phyloP scores from a whole-genome alignment of 352 stramenopile species.

The Phytophthora boehmeriae region DNA sequence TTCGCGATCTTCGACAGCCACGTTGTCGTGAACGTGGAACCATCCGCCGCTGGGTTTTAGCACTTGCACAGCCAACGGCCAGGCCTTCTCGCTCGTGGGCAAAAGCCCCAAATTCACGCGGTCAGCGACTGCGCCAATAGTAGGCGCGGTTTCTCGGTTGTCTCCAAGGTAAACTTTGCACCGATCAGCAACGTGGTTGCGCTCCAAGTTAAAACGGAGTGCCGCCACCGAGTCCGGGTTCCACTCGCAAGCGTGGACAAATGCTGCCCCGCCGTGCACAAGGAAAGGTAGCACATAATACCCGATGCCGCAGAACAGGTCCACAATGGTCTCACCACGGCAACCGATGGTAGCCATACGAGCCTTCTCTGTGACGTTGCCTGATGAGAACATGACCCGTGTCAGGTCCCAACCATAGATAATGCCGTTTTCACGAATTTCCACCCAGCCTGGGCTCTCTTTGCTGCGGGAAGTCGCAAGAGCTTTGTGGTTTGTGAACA shows the following conservation, averaged over 20 bases:
- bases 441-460: constrained; percentile 69
- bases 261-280: constrained; percentile 86
- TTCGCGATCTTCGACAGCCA: constrained; percentile 83
- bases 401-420: constrained; percentile 95
- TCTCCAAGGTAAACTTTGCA: constrained; percentile 90
- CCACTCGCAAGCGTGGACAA: constrained; percentile 96
- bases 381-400: constrained; percentile 97
- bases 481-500: constrained; percentile 59
- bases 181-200: constrained; percentile 89
- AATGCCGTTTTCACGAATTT: constrained; percentile 94
- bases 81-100: constrained; percentile 94
- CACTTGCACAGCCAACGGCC: constrained; percentile 91
- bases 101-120: constrained; percentile 95
- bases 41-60: constrained; percentile 90
- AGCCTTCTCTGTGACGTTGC: constrained; percentile 97
- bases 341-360: constrained; percentile 91
- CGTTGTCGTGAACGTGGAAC: constrained; percentile 97
- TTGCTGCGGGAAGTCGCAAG: constrained; percentile 43
- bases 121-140: constrained; percentile 85
- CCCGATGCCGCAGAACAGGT: constrained; percentile 98
- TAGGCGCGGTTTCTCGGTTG: constrained; percentile 82
- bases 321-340: constrained; percentile 90
- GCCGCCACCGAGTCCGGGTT: constrained; percentile 93
- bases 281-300: constrained; percentile 97
- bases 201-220: constrained; percentile 91